phyloP scores from a whole-genome alignment of 495 filamentous ascomycete genomes.

The Penicillium malachiteum region DNA sequence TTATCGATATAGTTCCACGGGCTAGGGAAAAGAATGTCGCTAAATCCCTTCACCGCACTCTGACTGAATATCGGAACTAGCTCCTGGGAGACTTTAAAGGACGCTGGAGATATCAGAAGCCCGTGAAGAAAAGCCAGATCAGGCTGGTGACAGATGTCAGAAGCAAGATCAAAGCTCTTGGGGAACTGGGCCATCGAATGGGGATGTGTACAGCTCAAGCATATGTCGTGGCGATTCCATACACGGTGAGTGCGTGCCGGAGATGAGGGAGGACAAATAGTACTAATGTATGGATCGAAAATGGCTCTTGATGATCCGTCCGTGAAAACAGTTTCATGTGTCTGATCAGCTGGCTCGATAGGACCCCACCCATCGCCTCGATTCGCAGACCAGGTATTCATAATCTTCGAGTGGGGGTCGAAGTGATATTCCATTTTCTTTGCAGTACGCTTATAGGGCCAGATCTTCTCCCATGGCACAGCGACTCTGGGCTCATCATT shows the following conservation, averaged over 20 bases:
- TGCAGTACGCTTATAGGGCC: constrained; percentile 37
- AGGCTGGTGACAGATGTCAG: constrained; percentile 75
- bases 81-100: constrained; percentile 59
- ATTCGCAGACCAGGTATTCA: constrained; percentile 35
- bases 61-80: constrained; percentile 74
- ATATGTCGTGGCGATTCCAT: constrained; percentile 54
- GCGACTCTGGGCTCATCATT: constrained; percentile 76
- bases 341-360: constrained; percentile 44
- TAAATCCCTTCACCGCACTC: constrained; percentile 60
- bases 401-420: constrained; percentile 19
- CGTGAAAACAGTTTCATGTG: constrained; percentile 49
- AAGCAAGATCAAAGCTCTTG: constrained; percentile 60
- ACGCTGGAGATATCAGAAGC: constrained; percentile 63
- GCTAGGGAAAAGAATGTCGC: constrained; percentile 48
- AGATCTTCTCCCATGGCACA: constrained; percentile 62
- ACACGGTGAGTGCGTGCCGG: constrained; percentile 46
- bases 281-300: constrained; percentile 49
- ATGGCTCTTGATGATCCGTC: constrained; percentile 43
- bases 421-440: constrained; percentile 23
- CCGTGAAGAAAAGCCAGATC: constrained; percentile 74
- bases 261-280: constrained; percentile 57
- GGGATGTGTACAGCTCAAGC: constrained; percentile 58
- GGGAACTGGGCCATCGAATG: constrained; percentile 71
- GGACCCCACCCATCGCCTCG: constrained; percentile 40
- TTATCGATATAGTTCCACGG: constrained; percentile 54